A percentile compares a stretch with the other conserved stretches of the same genome.
Evolutionary conservation across 208 protist species (phyloP).

Genomic region (Tritrichomonas foetus): DNA sequence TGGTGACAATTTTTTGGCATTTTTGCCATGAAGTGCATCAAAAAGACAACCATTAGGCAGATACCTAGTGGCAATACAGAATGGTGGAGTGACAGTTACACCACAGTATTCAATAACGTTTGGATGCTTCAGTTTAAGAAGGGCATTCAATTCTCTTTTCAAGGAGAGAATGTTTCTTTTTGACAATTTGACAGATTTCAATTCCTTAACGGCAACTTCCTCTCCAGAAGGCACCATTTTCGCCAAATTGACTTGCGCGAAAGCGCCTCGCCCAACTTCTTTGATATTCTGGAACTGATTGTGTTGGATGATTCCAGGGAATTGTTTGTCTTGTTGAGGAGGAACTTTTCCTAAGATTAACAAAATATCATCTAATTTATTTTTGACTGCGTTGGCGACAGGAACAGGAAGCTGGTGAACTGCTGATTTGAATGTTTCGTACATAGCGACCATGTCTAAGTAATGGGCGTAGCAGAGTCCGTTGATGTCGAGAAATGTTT

Average conservation of each 20-base stretch:
- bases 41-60: background rate
- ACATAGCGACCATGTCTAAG: background rate
- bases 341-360: background rate
- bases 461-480: background rate
- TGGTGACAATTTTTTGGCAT: background rate
- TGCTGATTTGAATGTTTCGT: background rate
- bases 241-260: background rate
- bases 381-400: background rate
- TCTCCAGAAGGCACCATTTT: background rate
- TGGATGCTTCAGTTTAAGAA: background rate
- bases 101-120: background rate
- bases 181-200: background rate
- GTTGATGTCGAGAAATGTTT: background rate
- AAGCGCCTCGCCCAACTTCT: background rate
- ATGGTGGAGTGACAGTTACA: slow-evolving; percentile 7
- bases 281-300: background rate
- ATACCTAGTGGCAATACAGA: background rate
- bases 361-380: background rate
- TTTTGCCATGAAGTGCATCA: background rate
- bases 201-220: background rate
- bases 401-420: background rate
- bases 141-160: background rate
- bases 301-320: background rate
- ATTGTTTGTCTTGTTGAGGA: background rate
- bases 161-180: background rate